A percentile compares a stretch with the other conserved stretches of the same genome.
phyloP scores from a whole-genome alignment of 2,329 filamentous ascomycete species.

The Sarocladiaceae sp. region DNA sequence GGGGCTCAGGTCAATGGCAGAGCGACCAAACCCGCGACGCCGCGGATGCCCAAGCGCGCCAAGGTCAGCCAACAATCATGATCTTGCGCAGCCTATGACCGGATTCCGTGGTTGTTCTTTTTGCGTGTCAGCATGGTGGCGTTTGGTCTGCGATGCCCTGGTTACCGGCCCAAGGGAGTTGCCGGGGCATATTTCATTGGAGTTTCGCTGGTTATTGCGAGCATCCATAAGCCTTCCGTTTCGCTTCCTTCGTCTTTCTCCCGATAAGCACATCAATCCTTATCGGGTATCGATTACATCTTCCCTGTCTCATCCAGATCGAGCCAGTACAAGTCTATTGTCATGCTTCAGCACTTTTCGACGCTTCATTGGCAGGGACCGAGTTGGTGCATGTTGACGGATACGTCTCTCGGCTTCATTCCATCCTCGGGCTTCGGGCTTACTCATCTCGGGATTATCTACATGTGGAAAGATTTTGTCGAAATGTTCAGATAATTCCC shows the following conservation, averaged over 20 bases:
- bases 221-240: slow-evolving; percentile 5
- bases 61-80: slow-evolving; percentile 7
- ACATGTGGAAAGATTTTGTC: too few relatives aligned
- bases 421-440: too few relatives aligned
- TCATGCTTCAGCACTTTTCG: too few relatives aligned
- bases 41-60: slow-evolving; percentile 37
- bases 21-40: slow-evolving; percentile 53
- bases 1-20: slow-evolving; percentile 48
- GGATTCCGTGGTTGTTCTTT: background rate
- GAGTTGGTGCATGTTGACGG: too few relatives aligned
- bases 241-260: background rate
- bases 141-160: slow-evolving; percentile 4
- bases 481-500: too few relatives aligned
- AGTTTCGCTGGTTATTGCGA: slow-evolving; percentile 6
- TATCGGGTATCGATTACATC: background rate
- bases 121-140: slow-evolving; percentile 3
- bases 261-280: background rate
- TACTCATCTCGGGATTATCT: too few relatives aligned
- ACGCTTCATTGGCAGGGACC: too few relatives aligned
- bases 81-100: background rate
- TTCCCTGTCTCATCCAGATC: background rate
- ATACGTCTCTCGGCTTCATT: too few relatives aligned
- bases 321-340: too few relatives aligned
- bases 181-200: slow-evolving; percentile 4
- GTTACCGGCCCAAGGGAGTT: slow-evolving; percentile 2